phyloP scores from a whole-genome alignment of 2,329 filamentous ascomycete species.

The Trichoderma afroharzianum region DNA sequence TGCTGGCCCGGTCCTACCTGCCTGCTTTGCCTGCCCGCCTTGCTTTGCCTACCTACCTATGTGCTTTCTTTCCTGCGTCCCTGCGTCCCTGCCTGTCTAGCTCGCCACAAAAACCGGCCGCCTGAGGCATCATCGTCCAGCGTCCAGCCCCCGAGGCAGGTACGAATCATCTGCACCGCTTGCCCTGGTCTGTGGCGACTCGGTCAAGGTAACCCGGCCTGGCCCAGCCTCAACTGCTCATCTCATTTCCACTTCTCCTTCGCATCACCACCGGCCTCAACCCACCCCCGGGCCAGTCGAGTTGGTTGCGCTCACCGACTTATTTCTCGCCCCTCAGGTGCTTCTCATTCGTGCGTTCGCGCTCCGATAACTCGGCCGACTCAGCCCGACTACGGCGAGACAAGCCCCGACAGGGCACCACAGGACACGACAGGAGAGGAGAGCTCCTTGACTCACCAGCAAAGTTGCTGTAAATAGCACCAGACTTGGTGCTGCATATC shows the following conservation, averaged over 20 bases:
- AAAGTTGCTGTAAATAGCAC: neutral
- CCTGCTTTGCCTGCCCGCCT: neutral
- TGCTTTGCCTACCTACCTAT: neutral
- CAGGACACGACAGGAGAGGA: neutral
- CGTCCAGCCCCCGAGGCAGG: neutral
- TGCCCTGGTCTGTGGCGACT: constrained; percentile 4
- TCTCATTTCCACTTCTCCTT: neutral
- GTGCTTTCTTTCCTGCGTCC: neutral
- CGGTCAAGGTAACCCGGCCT: neutral
- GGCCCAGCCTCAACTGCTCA: neutral
- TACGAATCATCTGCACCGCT: neutral
- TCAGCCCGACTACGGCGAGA: neutral
- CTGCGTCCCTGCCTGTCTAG: neutral
- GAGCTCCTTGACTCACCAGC: neutral
- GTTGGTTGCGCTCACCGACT: constrained; percentile 13
- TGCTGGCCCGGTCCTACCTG: neutral
- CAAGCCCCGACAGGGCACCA: neutral
- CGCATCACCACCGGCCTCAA: neutral
- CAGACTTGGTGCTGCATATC: neutral
- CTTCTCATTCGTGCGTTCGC: neutral
- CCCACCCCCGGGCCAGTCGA: neutral
- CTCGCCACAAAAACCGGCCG: neutral
- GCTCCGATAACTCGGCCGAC: constrained; percentile 1
- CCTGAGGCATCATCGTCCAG: neutral
- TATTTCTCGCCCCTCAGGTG: neutral